These are phyloP conservation scores for Phytophthora lateralis DNA, from an alignment of 352 stramenopile genomes.

Conservation along the genomic window DNA sequence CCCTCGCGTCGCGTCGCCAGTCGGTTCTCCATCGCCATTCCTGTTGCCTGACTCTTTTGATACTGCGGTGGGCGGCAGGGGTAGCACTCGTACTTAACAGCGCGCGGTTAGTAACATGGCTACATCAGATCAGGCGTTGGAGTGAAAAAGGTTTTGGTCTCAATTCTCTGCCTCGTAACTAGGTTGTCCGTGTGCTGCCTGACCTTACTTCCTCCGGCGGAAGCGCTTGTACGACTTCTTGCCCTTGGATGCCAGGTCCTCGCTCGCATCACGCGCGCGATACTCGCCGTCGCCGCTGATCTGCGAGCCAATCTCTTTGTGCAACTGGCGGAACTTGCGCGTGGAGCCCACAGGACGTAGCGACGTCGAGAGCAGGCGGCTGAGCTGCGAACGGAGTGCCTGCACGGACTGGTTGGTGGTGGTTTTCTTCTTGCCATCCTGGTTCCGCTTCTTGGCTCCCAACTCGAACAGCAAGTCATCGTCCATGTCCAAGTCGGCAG, in stretches of 20 bases:
- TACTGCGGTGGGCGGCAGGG: background rate
- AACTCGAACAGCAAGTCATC: constrained; percentile 78
- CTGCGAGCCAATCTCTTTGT: constrained; percentile 76
- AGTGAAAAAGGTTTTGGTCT: constrained; percentile 6
- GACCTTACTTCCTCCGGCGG: constrained; percentile 47
- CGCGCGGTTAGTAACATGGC: background rate
- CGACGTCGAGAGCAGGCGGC: constrained; percentile 56
- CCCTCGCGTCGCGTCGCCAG: constrained; percentile 38
- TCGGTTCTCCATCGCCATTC: constrained; percentile 47
- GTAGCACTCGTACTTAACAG: constrained; percentile 8
- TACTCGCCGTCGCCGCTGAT: constrained; percentile 78
- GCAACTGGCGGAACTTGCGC: constrained; percentile 83
- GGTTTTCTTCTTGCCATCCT: constrained; percentile 50
- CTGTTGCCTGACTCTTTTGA: constrained; percentile 9
- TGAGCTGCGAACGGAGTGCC: constrained; percentile 63
- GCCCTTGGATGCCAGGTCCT: constrained; percentile 70
- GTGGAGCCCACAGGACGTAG: constrained; percentile 77
- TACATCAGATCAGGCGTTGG: constrained; percentile 8
- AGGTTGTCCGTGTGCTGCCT: constrained; percentile 1
- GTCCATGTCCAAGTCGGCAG: constrained; percentile 81
- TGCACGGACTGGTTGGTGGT: constrained; percentile 58
- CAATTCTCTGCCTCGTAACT: constrained; percentile 9
- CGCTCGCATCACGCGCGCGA: constrained; percentile 70
- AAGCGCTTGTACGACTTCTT: constrained; percentile 89
- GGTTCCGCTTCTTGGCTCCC: constrained; percentile 66